Conservation (phyloP, 352 stramenopile species). For the Phytophthora pinifolia region DNA sequence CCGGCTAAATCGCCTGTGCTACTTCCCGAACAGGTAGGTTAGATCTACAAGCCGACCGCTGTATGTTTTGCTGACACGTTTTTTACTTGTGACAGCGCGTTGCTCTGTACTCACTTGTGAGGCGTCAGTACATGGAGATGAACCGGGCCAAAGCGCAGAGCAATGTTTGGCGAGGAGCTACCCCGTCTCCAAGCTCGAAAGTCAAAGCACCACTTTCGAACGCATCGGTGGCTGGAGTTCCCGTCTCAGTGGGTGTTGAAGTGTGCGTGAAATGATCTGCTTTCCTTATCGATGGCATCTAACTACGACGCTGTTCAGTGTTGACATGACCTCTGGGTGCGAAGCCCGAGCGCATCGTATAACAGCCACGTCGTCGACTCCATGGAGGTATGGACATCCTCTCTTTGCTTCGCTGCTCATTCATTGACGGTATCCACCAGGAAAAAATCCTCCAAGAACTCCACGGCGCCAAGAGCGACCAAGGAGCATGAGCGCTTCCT, state of each 20-base stretch:
- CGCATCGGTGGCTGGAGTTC: constrained; percentile 4
- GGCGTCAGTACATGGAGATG: constrained; percentile 61
- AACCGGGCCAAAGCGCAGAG: constrained; percentile 35
- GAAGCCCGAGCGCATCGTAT: constrained; percentile 43
- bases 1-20: constrained; percentile 14
- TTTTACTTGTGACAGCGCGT: too few species aligned
- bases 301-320: constrained; percentile 16
- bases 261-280: constrained; percentile 9
- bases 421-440: background rate
- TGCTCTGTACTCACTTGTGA: constrained; percentile 49
- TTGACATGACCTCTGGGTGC: constrained; percentile 41
- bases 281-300: background rate
- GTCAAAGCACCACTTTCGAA: constrained; percentile 13
- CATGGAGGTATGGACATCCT: constrained; percentile 43
- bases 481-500: constrained; percentile 47
- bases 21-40: constrained; percentile 22
- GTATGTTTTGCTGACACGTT: too few species aligned
- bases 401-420: background rate
- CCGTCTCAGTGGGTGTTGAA: constrained; percentile 8
- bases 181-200: constrained; percentile 1
- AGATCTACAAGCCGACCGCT: too few species aligned
- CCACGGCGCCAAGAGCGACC: constrained; percentile 1
- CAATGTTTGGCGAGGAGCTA: constrained; percentile 2
- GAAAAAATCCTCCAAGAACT: constrained; percentile 17
- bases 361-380: constrained; percentile 37